Evolutionary conservation across 495 filamentous ascomycete species (phyloP), one percentile per base, ranked within the genome.

Genomic region (Penicillium longicatenatum): DNA sequence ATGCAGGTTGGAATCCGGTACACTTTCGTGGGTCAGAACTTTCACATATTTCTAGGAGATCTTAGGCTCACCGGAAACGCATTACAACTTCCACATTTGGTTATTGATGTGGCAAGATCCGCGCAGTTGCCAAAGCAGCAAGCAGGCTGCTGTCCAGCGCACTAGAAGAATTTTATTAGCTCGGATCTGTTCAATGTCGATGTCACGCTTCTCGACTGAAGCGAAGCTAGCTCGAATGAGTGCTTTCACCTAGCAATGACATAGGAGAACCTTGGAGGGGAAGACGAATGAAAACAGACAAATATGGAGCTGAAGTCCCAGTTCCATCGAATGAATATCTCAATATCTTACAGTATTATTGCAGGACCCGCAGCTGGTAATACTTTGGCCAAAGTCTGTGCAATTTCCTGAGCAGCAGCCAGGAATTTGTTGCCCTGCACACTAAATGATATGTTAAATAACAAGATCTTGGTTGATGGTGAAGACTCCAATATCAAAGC

Each of bases 371-470:
- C 64, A 67, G 35, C 52, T 29, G 17, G 30, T 47, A 14, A 57
- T 8, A 42, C 42, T 46, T 6, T 55, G 30, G 10, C 39, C 51
- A 17, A 64, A 21, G 54, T 64, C 64, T 10, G 33, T 24, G 43
- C 64, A 67, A 1, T 20, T 33, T 48, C 64, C 64, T 33, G 56
- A 43, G 26, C 64, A 67, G 50, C 61, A 67, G 31, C 58, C 55
- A 55, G 64, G 61, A 31, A 44, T 6, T 46, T 44, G 26, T 43
- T 41, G 35, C 6, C 64, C 64, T 12, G 31, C 19, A 35, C 64
- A 67, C 64, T 64, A 46, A 46, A n/a, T 20, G 9, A 6, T 10
- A 37, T 52, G 30, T 31, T 19, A 49, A 11, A 29, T 9, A 22
- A 19, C 17, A 33, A 33, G 19, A 2, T 7, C 0, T 12, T 19